phyloP scores from a whole-genome alignment of 2,329 filamentous ascomycete species.

The Hyphodiscus sp. region DNA sequence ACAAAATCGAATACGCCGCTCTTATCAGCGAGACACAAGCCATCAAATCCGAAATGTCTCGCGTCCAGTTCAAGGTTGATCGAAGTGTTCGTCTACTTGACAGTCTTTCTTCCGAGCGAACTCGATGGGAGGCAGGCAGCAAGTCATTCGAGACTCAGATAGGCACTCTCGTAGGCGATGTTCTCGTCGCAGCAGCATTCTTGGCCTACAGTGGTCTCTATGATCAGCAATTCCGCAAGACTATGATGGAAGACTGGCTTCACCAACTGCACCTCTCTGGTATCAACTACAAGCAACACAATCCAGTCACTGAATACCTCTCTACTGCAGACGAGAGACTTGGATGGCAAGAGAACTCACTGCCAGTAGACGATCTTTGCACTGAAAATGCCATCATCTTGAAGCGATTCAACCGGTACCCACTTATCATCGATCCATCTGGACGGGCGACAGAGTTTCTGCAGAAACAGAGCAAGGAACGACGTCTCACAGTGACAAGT shows the following conservation, averaged over 20 bases:
- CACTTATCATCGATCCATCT: conserved; percentile 95
- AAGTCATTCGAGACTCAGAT: conserved; percentile 98
- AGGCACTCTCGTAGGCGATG: conserved; percentile 90
- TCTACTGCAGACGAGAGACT: conserved; percentile 94
- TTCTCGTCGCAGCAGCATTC: conserved; percentile 93
- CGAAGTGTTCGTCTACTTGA: conserved; percentile 90
- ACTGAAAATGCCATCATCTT: conserved; percentile 98
- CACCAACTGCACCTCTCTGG: conserved; percentile 91
- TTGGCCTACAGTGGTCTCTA: conserved; percentile 95
- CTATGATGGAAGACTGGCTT: conserved; percentile 96
- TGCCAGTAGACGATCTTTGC: conserved; percentile 95
- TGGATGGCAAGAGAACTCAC: conserved; percentile 86
- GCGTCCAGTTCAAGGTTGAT: conserved; percentile 96
- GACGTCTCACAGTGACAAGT: conserved; percentile 91
- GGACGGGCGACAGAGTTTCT: conserved; percentile 92
- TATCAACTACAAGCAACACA: conserved; percentile 86
- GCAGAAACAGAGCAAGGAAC: conserved; percentile 88
- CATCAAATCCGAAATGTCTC: conserved; percentile 94
- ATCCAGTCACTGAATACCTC: conserved; percentile 91
- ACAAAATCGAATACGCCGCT: conserved; percentile 93
- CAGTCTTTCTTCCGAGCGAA: conserved; percentile 88
- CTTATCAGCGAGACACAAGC: conserved; percentile 95
- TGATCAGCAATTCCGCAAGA: conserved; percentile 95
- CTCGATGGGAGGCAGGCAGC: conserved; percentile 93
- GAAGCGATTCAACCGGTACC: conserved; percentile 96